phyloP scores from a whole-genome alignment of 2,329 filamentous ascomycete genomes.

The Nemania serpens region DNA sequence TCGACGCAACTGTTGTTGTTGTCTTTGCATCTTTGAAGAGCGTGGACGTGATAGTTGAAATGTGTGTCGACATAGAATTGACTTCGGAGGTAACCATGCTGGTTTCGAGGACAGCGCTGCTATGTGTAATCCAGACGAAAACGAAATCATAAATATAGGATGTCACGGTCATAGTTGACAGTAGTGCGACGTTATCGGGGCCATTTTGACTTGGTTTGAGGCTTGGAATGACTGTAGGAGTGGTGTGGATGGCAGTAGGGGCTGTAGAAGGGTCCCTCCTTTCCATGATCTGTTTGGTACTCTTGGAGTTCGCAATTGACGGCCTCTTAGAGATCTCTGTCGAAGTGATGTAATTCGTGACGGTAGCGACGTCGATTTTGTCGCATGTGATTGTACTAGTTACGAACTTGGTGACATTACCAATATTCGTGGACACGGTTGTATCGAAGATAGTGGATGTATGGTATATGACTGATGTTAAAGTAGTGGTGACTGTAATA shows the following conservation, averaged over 20 bases:
- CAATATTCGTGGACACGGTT: too few relatives aligned
- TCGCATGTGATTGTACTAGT: too few relatives aligned
- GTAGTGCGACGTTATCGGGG: neutral
- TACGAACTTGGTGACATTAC: too few relatives aligned
- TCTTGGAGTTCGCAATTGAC: too few relatives aligned
- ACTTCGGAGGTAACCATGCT: constrained; percentile 6
- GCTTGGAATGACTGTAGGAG: neutral
- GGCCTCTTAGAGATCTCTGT: too few relatives aligned
- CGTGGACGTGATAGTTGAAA: constrained; percentile 8
- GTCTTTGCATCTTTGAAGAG: constrained; percentile 10
- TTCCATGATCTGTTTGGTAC: too few relatives aligned
- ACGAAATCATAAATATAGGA: constrained; percentile 9
- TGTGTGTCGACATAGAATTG: neutral
- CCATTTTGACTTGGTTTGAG: neutral
- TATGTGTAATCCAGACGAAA: constrained; percentile 1
- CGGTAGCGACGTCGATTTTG: too few relatives aligned
- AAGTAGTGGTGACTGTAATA: constrained; percentile 7
- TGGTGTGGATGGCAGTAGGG: neutral
- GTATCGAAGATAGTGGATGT: too few relatives aligned
- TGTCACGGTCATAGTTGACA: constrained; percentile 3
- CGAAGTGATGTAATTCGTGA: too few relatives aligned
- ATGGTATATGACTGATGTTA: constrained; percentile 7
- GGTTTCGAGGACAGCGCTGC: constrained; percentile 1
- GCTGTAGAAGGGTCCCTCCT: too few relatives aligned
- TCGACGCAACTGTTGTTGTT: constrained; percentile 9